phyloP scores from a whole-genome alignment of 1,284 basidiomycete genomes.

The Thecaphora thlaspeos region DNA sequence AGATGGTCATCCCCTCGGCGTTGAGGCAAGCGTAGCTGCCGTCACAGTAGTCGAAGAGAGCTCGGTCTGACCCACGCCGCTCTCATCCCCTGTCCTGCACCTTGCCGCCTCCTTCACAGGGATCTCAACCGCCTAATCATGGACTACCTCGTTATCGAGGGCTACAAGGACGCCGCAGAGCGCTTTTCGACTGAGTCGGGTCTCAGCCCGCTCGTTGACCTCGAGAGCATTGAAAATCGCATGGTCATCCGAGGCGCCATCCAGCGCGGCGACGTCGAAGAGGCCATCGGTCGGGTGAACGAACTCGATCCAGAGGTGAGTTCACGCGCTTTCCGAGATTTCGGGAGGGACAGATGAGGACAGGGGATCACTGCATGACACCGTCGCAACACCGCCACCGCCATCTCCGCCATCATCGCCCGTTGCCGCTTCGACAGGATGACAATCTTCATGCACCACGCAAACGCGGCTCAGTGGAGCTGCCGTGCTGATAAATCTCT shows the following conservation, averaged over 20 bases:
- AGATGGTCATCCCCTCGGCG: no score
- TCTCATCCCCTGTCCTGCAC: background rate
- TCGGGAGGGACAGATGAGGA: no score
- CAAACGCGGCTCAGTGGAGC: conserved; percentile 60
- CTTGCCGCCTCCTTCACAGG: conserved; percentile 59
- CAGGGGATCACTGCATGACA: no score
- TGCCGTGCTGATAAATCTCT: conserved; percentile 34
- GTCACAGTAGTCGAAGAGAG: background rate
- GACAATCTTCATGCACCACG: conserved; percentile 93
- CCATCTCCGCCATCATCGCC: conserved; percentile 4
- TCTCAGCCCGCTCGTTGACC: conserved; percentile 71
- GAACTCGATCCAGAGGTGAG: conserved; percentile 95
- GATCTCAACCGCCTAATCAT: conserved; percentile 94
- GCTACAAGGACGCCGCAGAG: conserved; percentile 92
- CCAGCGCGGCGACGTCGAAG: conserved; percentile 88
- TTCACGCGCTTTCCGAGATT: conserved; percentile 9
- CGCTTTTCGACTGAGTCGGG: conserved; percentile 87
- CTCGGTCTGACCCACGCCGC: conserved; percentile 1
- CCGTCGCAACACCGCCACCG: conserved; percentile 6
- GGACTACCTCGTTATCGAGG: conserved; percentile 97
- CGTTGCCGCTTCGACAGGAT: conserved; percentile 17
- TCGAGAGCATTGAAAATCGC: conserved; percentile 85
- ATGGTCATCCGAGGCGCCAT: conserved; percentile 92
- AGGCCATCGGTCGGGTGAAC: conserved; percentile 88
- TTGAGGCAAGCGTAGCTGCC: no score